Evolutionary conservation across 2,329 filamentous ascomycete genomes (phyloP).

Genomic region (Cercospora zeae-maydis): DNA sequence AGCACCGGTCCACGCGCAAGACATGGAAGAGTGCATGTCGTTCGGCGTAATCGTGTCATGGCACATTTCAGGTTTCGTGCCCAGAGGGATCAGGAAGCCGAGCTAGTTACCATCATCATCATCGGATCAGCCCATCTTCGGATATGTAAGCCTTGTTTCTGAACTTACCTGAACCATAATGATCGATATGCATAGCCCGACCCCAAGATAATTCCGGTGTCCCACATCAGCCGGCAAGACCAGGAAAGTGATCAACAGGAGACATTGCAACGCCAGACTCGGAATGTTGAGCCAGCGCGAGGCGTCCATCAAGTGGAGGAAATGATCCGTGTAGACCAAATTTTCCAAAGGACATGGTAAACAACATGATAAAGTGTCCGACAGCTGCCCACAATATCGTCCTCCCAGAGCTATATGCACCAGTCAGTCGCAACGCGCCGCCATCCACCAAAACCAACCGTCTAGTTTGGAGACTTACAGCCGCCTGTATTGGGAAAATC

Average conservation of each 20-base stretch:
- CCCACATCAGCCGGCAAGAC: constrained; percentile 69
- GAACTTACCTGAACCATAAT: constrained; percentile 67
- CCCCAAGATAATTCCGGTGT: constrained; percentile 73
- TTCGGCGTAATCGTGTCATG: constrained; percentile 80
- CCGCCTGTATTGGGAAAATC: constrained; percentile 59
- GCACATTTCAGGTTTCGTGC: constrained; percentile 69
- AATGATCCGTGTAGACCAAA: constrained; percentile 14
- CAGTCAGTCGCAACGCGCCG: not conserved
- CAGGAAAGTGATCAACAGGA: constrained; percentile 72
- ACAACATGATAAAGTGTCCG: constrained; percentile 63
- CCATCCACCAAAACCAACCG: not conserved
- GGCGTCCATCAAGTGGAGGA: constrained; percentile 10
- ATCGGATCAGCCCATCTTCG: constrained; percentile 55
- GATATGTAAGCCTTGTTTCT: constrained; percentile 52
- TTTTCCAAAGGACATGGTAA: constrained; percentile 64
- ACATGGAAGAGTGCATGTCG: constrained; percentile 68
- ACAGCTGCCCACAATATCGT: constrained; percentile 54
- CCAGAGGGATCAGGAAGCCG: constrained; percentile 78
- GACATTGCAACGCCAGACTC: constrained; percentile 65
- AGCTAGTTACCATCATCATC: constrained; percentile 55
- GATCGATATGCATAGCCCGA: constrained; percentile 80
- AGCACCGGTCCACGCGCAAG: constrained; percentile 77
- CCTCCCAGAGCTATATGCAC: constrained; percentile 37
- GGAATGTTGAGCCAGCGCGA: constrained; percentile 66
- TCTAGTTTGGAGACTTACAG: no score